Evolutionary conservation across 2,329 filamentous ascomycete species (phyloP).

Genomic region (Aureobasidium subglaciale): DNA sequence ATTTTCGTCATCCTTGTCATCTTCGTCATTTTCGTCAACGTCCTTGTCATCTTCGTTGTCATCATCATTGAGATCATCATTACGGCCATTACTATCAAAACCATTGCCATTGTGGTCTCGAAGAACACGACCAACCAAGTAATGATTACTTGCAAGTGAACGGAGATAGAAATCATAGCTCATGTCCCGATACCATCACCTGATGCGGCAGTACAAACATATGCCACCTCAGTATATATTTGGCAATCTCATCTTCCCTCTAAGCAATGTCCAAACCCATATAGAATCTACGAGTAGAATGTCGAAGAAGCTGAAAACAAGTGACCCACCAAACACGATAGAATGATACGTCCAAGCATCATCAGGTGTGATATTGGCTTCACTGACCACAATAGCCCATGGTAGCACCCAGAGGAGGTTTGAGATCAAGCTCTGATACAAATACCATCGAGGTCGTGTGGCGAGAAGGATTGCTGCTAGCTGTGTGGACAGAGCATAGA

Average conservation of each 20-base stretch:
- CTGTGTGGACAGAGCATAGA: slow-evolving; percentile 60
- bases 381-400: slow-evolving; percentile 59
- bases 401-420: slow-evolving; percentile 64
- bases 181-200: too few relatives aligned
- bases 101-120: too few relatives aligned
- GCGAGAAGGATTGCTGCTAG: slow-evolving; percentile 58
- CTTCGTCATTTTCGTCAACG: too few relatives aligned
- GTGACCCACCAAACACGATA: slow-evolving; percentile 59
- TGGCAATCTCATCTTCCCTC: slow-evolving; percentile 32
- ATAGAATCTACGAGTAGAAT: slow-evolving; percentile 43
- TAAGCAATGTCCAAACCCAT: slow-evolving; percentile 46
- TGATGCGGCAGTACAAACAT: too few relatives aligned
- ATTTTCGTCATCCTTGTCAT: too few relatives aligned
- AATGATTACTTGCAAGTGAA: not conserved
- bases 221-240: not conserved
- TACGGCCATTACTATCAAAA: too few relatives aligned
- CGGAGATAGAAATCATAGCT: not conserved
- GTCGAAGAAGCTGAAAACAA: slow-evolving; percentile 60
- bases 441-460: slow-evolving; percentile 58
- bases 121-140: too few relatives aligned
- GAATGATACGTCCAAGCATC: slow-evolving; percentile 63
- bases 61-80: too few relatives aligned
- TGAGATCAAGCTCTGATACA: slow-evolving; percentile 58
- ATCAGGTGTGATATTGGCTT: slow-evolving; percentile 38
- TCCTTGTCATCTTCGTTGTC: too few relatives aligned